Evolutionary conservation across 2,329 filamentous ascomycete genomes (phyloP).

Genomic region (Exophiala spinifera): DNA sequence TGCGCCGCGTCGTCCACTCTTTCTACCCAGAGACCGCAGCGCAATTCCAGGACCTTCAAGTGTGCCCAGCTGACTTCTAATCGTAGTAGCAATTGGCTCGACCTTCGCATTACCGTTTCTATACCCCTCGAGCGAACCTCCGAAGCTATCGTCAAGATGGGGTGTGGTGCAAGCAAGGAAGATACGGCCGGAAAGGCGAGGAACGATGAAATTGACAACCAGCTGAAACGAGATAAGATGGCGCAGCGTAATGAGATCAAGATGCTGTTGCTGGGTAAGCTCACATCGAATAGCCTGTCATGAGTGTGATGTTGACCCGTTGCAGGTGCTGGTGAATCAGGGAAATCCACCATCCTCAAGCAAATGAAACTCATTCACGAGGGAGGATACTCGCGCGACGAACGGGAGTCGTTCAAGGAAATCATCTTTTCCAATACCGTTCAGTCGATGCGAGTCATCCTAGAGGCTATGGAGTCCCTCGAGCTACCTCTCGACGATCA

Average conservation of each 20-base stretch:
- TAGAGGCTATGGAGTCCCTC: conserved; percentile 67
- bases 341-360: conserved; percentile 91
- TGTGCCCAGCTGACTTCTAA: not conserved
- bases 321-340: conserved; percentile 92
- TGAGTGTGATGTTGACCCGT: conserved; percentile 28
- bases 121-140: not conserved
- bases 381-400: conserved; percentile 94
- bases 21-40: no score
- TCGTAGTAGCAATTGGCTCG: not conserved
- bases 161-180: conserved; percentile 99
- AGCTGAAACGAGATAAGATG: conserved; percentile 97
- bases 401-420: conserved; percentile 67
- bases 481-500: conserved; percentile 84
- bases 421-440: conserved; percentile 71
- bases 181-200: conserved; percentile 99
- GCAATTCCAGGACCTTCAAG: not conserved
- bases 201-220: conserved; percentile 99
- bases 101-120: not conserved
- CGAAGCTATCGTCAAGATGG: conserved; percentile 67
- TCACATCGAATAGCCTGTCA: conserved; percentile 12
- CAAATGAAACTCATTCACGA: conserved; percentile 99
- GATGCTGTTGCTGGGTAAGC: conserved; percentile 95
- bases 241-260: conserved; percentile 99
- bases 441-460: conserved; percentile 67
- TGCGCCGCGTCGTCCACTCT: not conserved